phyloP scores from a whole-genome alignment of 306 rosid species.

The Pyrus communis region DNA sequence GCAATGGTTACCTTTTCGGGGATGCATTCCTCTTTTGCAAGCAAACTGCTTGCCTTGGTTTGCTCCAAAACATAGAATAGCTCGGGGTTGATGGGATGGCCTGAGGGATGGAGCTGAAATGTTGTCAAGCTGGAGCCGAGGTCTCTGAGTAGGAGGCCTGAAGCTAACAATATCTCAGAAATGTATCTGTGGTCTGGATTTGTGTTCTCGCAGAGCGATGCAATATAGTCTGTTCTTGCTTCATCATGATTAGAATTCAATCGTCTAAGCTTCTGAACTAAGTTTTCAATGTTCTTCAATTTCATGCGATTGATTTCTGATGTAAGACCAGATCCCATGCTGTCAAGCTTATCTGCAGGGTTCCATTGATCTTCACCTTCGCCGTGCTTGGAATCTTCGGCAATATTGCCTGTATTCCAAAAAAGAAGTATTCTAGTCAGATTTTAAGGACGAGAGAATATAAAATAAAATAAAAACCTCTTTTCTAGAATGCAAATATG shows the following conservation, averaged over 20 bases:
- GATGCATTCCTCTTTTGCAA: conserved; percentile 42
- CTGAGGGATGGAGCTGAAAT: conserved; percentile 73
- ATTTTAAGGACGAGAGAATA: not conserved
- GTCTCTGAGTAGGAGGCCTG: conserved; percentile 74
- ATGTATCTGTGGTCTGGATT: conserved; percentile 81
- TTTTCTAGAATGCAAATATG: not conserved
- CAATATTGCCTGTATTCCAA: conserved; percentile 36
- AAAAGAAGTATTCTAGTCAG: conserved; percentile 12
- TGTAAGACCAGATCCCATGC: conserved; percentile 29
- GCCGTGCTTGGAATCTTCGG: conserved; percentile 32
- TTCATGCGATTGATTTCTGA: conserved; percentile 60
- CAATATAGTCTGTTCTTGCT: conserved; percentile 67
- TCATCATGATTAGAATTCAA: conserved; percentile 73
- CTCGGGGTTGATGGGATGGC: conserved; percentile 81
- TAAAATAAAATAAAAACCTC: too few relatives aligned
- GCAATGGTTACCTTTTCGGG: conserved; percentile 22
- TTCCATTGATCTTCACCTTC: conserved; percentile 50
- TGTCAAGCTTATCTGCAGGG: conserved; percentile 27
- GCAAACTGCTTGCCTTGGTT: conserved; percentile 64
- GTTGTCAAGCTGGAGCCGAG: conserved; percentile 54
- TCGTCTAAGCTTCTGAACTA: conserved; percentile 73
- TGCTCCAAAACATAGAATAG: conserved; percentile 81
- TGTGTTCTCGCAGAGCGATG: conserved; percentile 67
- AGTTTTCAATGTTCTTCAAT: conserved; percentile 62
- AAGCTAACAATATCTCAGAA: conserved; percentile 75